These are phyloP conservation scores for Colletotrichum tropicicola DNA, from an alignment of 2,329 filamentous ascomycete genomes.

Conservation along the genomic window DNA sequence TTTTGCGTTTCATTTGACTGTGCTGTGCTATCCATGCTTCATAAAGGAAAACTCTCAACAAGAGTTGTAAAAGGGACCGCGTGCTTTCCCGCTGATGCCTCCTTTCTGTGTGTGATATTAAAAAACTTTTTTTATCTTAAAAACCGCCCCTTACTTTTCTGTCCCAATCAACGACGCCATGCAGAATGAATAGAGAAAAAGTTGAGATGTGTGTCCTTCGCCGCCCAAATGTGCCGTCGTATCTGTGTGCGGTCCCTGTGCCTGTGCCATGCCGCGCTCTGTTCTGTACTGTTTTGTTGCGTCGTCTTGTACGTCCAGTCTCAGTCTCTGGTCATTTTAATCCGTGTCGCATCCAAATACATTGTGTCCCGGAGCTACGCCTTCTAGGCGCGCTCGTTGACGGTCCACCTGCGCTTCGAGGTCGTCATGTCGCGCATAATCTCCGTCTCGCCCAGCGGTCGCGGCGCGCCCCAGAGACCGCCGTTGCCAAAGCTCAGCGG, in stretches of 20 bases:
- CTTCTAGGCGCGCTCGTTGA: constrained; percentile 52
- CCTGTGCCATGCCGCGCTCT: neutral
- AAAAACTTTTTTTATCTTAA: neutral
- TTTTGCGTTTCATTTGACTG: neutral
- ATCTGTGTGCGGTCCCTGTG: constrained; percentile 1
- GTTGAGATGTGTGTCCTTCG: constrained; percentile 16
- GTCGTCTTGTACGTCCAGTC: neutral
- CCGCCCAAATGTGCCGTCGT: constrained; percentile 11
- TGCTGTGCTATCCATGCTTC: neutral
- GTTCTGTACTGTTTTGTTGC: neutral
- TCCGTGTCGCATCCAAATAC: neutral
- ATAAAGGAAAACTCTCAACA: neutral
- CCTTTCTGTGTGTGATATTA: constrained; percentile 5
- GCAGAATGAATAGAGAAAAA: constrained; percentile 1
- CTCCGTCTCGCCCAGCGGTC: constrained; percentile 55
- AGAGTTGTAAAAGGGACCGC: neutral
- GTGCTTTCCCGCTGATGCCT: neutral
- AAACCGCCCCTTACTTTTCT: neutral
- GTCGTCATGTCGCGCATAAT: constrained; percentile 52
- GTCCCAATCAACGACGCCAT: constrained; percentile 8
- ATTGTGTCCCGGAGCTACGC: neutral
- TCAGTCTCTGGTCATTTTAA: neutral
- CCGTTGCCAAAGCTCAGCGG: constrained; percentile 48
- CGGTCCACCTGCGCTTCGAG: constrained; percentile 64
- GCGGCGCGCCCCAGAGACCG: constrained; percentile 56